Base-by-base conservation (phyloP, 139 green algal genomes). In the Chlorella vulgaris region DNA sequence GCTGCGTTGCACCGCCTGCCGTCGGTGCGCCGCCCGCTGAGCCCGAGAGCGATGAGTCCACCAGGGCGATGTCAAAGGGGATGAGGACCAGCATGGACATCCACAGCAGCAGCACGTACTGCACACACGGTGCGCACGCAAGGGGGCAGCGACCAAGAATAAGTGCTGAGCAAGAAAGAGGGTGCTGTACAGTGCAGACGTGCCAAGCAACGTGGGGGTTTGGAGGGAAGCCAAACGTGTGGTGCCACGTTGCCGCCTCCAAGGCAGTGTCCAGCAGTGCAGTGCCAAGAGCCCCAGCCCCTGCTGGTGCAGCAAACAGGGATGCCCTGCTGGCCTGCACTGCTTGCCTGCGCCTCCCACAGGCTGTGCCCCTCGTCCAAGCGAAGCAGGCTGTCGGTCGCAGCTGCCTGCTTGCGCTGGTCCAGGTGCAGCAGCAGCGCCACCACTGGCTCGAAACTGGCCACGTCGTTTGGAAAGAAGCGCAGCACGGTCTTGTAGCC, bases 21-120 rank as follows among this genome's bases (percentile, higher is more conserved):
- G n/a, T n/a, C n/a, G n/a, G n/a, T n/a, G n/a, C n/a, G n/a, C n/a
- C n/a, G n/a, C n/a, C 62, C 50, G 62, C 43, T 24, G 19, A 5
- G 7, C 47, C 35, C 0, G 69, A 29, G n/a, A 88, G 35, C 29
- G 78, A 84, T 31, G 85, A 88, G 81, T 99, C 96, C 7, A 99
- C 73, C 0, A 89, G 91, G 26, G 87, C 71, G 26, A 99, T 89
- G 85, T 98, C 91, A 81, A 99, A 99, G 26, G 97, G 97, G 8
- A 97, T 91, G 10, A 98, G 89, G 39, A 95, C 93, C 31, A 99
- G 88, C 50, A 97, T 91, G 33, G 92, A 94, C 6, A 99, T 91
- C 97, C 97, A 99, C n/a, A 98, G 88, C 43, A 99, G 88, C 68
- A 98, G 77, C 29, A 94, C 91, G 68, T 86, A 93, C 55, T 94